These are phyloP conservation scores for Gossypium gossypioides DNA, from an alignment of 441 rosid genomes.

Conservation along the genomic window DNA sequence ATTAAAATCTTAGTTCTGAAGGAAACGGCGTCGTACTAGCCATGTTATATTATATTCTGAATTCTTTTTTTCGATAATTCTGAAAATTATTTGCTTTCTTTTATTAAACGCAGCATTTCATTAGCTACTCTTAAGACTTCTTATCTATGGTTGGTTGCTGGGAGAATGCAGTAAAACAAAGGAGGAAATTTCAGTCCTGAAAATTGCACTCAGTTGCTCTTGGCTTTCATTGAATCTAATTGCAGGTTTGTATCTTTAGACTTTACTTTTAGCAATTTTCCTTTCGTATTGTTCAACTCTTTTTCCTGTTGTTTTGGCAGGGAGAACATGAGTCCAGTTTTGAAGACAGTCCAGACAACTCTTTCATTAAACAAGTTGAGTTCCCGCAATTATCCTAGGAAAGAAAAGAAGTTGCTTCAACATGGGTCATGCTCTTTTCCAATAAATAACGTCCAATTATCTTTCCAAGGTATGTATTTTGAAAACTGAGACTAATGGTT, in stretches of 20 bases:
- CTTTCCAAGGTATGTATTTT: conserved; percentile 26
- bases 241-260: not conserved
- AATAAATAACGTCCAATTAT: conserved; percentile 17
- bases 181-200: not conserved
- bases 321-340: conserved; percentile 25
- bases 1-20: not conserved
- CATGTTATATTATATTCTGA: not conserved
- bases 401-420: conserved; percentile 17
- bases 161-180: not conserved
- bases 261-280: not conserved
- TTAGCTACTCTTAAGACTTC: not conserved
- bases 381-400: conserved; percentile 10
- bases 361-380: conserved; percentile 16
- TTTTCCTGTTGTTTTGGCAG: not conserved
- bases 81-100: not conserved
- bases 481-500: not conserved
- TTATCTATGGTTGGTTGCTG: not conserved
- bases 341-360: conserved; percentile 20
- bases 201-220: not conserved
- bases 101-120: not conserved
- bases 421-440: conserved; percentile 12
- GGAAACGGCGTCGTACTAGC: not conserved
- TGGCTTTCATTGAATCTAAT: not conserved
- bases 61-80: no score
- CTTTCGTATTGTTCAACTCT: not conserved